A percentile compares a stretch with the other conserved stretches of the same genome.
Evolutionary conservation across 495 filamentous ascomycete genomes (phyloP).

Genomic region (Bombardia bombarda): DNA sequence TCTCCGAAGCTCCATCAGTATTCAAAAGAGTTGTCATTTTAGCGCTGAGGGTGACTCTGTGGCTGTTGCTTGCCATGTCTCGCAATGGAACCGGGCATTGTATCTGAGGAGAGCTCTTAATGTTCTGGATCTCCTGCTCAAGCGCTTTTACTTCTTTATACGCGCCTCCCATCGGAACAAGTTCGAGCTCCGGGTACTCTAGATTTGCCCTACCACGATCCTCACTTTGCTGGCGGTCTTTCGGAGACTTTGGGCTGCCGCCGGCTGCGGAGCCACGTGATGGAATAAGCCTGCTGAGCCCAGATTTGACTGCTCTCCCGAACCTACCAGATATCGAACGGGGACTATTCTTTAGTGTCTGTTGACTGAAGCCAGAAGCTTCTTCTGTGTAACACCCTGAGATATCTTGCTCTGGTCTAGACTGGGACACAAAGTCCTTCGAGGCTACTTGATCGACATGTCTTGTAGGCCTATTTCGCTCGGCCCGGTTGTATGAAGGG

Average conservation of each 20-base stretch:
- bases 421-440: constrained; percentile 10
- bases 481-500: constrained; percentile 27
- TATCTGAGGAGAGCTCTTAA: constrained; percentile 13
- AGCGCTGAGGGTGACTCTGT: constrained; percentile 4
- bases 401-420: not conserved
- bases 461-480: constrained; percentile 21
- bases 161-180: constrained; percentile 20
- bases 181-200: constrained; percentile 30
- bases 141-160: constrained; percentile 25
- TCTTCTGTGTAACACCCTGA: not conserved
- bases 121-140: constrained; percentile 23
- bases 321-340: constrained; percentile 21
- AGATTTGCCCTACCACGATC: constrained; percentile 9
- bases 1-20: constrained; percentile 8
- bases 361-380: not conserved
- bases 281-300: constrained; percentile 24
- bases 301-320: constrained; percentile 23
- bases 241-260: constrained; percentile 1
- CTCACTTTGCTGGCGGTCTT: not conserved
- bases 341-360: not conserved
- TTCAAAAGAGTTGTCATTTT: constrained; percentile 13
- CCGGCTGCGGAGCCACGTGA: constrained; percentile 6
- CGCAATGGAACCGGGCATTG: not conserved
- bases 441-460: constrained; percentile 15
- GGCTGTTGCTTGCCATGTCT: not conserved